phyloP scores from a whole-genome alignment of 768 basidiomycete species.

The Hydnomerulius pinastri region DNA sequence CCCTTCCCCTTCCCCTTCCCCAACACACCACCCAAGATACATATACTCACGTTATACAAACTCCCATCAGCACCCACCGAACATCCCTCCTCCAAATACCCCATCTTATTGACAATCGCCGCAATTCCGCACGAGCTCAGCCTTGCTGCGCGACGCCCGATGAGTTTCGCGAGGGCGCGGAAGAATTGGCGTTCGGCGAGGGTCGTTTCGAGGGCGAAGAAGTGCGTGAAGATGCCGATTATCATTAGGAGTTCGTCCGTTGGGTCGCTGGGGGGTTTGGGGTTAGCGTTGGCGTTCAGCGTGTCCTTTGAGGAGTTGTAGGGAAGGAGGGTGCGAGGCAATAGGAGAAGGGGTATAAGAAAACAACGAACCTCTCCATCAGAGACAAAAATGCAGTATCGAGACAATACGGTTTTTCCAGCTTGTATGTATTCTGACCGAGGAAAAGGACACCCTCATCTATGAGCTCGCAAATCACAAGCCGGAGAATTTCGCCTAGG shows the following conservation, averaged over 20 bases:
- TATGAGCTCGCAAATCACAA: conserved; percentile 93
- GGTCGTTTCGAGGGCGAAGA: conserved; percentile 95
- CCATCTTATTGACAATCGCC: conserved; percentile 94
- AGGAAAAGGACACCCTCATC: conserved; percentile 97
- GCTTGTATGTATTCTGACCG: conserved; percentile 98
- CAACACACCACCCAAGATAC: too few relatives aligned
- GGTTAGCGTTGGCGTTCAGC: not conserved
- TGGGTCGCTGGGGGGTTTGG: conserved; percentile 62
- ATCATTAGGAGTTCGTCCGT: conserved; percentile 97
- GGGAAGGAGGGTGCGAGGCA: not conserved
- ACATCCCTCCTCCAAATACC: conserved; percentile 89
- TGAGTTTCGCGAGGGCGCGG: conserved; percentile 87
- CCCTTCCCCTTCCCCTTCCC: too few relatives aligned
- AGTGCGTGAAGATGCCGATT: conserved; percentile 96
- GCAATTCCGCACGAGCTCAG: conserved; percentile 96
- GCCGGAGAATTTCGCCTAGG: conserved; percentile 93
- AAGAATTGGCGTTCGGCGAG: conserved; percentile 97
- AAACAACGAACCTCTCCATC: conserved; percentile 82
- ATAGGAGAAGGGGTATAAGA: not conserved
- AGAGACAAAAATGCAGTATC: conserved; percentile 97
- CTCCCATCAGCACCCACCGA: conserved; percentile 90
- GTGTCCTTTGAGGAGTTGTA: not conserved
- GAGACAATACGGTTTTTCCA: conserved; percentile 89
- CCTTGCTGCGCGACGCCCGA: conserved; percentile 87
- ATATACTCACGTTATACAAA: conserved; percentile 79